Base-by-base conservation (phyloP, 2,329 filamentous ascomycete species). In the Hymenoscyphus occultus region DNA sequence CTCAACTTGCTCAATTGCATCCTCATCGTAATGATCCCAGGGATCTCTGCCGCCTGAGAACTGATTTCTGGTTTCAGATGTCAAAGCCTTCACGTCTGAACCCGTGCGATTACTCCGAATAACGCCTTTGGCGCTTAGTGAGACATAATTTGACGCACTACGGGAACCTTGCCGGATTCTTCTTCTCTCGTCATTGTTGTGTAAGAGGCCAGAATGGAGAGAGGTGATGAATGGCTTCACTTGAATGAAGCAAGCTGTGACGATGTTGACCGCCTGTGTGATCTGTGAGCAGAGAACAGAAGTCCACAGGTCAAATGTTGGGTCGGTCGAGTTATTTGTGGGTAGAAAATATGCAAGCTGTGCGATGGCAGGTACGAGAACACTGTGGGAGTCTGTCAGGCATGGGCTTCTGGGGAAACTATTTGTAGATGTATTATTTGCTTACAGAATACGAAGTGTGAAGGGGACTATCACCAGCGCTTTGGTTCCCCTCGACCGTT, bases 371-470 rank as follows among this genome's bases (percentile, higher is more conserved):
- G 56, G 56, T 35, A 59, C 32, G 56, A 59, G 32, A 28, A 59
- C 56, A 59, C 56, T 59, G 19, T 32, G 56, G 22, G 5, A 14
- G 7, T 59, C 56, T 59, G 56, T 59, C 56, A 59, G 56, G 12
- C 10, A 39, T 39, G 7, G 56, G 35, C 28, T 59, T 59, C 19
- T 45, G 16, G 42, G 19, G 42, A 45, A 32, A 59, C n/a, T 6
- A 35, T 35, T 5, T 59, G 56, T 59, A 22, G 6, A 7, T 59
- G 3, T 59, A 59, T 59, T 59, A 59, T 59, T 19, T 59, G 56
- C 56, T 59, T 59, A 59, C 56, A 59, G 56, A 32, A 59, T 59
- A 59, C 56, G 56, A 59, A 59, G 56, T 59, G 56, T 35, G 32
- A 59, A 59, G 19, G 32, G 28, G 16, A 39, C 56, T 39, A 59